These are phyloP conservation scores for Diversispora eburnea DNA, from an alignment of 192 early-diverging fungal genomes.

Conservation along the genomic window DNA sequence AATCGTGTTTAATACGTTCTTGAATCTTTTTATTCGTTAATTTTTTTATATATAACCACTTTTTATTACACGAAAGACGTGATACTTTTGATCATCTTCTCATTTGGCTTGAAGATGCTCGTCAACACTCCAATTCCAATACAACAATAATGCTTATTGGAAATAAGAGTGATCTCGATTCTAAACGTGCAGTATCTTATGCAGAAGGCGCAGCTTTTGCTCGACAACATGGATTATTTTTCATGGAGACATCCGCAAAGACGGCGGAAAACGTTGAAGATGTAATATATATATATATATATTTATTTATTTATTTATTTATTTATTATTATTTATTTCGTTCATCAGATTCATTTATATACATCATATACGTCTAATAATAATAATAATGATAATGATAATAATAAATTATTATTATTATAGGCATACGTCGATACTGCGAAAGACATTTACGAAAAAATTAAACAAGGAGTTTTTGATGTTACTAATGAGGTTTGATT, in stretches of 20 bases:
- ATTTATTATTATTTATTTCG: not conserved
- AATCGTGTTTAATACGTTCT: too few relatives aligned
- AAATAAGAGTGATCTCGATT: constrained; percentile 88
- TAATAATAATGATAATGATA: too few relatives aligned
- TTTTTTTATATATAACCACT: too few relatives aligned
- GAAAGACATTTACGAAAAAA: constrained; percentile 77
- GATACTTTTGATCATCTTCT: constrained; percentile 46
- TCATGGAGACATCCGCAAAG: constrained; percentile 90
- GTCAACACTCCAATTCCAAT: constrained; percentile 83
- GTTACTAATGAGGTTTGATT: constrained; percentile 59
- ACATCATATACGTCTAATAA: too few relatives aligned
- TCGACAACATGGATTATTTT: constrained; percentile 77
- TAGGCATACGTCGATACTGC: constrained; percentile 76
- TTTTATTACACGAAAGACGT: constrained; percentile 25
- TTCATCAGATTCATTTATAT: too few relatives aligned
- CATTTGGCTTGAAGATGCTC: constrained; percentile 60
- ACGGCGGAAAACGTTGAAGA: constrained; percentile 82
- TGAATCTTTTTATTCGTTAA: too few relatives aligned
- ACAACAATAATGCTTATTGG: constrained; percentile 88
- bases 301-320: not conserved
- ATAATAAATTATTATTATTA: not conserved
- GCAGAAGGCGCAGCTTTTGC: constrained; percentile 91
- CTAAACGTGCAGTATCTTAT: constrained; percentile 71
- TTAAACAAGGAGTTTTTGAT: constrained; percentile 70
- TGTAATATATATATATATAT: constrained; percentile 25